These are phyloP conservation scores for Solanum sitiens DNA, from an alignment of 257 asterid species.

Conservation along the genomic window DNA sequence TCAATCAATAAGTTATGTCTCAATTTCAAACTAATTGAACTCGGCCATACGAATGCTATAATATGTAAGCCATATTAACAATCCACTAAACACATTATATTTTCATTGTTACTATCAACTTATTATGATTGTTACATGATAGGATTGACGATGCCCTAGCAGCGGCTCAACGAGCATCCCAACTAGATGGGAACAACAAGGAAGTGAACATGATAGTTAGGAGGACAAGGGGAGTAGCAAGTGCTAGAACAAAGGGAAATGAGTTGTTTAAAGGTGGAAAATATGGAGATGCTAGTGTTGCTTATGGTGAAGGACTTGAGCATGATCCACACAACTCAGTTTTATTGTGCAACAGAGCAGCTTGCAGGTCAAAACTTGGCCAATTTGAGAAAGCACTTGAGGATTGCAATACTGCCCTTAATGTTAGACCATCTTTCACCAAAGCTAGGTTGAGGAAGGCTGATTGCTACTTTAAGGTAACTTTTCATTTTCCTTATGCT, in stretches of 20 bases:
- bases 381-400: constrained; percentile 54
- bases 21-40: not conserved
- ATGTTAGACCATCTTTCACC: constrained; percentile 36
- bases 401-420: constrained; percentile 58
- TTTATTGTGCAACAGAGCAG: constrained; percentile 64
- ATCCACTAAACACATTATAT: not conserved
- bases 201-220: constrained; percentile 36
- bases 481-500: not conserved
- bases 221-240: constrained; percentile 43
- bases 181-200: constrained; percentile 50
- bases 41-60: not conserved
- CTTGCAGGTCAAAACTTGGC: constrained; percentile 53
- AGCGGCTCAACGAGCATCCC: constrained; percentile 47
- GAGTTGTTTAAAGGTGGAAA: constrained; percentile 41
- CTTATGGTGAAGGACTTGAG: constrained; percentile 61
- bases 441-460: constrained; percentile 74
- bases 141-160: constrained; percentile 62
- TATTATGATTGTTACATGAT: not conserved
- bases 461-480: constrained; percentile 59
- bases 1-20: not conserved
- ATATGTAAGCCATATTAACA: not conserved
- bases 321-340: constrained; percentile 54
- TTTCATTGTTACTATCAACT: not conserved
- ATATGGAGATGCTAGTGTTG: constrained; percentile 48
- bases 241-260: constrained; percentile 56